phyloP scores from a whole-genome alignment of 164 flowering plant species.

The Amborella trichopoda region DNA sequence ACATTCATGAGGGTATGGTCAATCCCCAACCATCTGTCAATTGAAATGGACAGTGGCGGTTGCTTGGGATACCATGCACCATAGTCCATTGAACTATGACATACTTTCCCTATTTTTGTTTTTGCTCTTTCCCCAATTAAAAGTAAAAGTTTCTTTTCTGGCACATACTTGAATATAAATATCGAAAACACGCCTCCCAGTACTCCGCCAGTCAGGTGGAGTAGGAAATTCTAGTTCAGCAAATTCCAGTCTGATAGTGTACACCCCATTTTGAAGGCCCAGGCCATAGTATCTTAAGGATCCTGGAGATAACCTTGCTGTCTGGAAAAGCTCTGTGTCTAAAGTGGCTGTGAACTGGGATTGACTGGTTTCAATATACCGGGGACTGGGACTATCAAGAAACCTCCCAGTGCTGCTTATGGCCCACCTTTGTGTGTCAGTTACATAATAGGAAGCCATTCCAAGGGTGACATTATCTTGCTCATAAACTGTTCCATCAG shows the following conservation, averaged over 20 bases:
- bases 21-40: too few relatives aligned
- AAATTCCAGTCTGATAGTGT: slow-evolving; percentile 56
- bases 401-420: slow-evolving; percentile 64
- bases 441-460: slow-evolving; percentile 48
- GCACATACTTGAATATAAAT: slow-evolving; percentile 60
- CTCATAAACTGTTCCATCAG: slow-evolving; percentile 25
- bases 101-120: too few relatives aligned
- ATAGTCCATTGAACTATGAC: too few relatives aligned
- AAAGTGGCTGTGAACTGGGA: slow-evolving; percentile 33
- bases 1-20: too few relatives aligned
- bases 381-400: slow-evolving; percentile 18
- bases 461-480: slow-evolving; percentile 48
- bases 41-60: too few relatives aligned
- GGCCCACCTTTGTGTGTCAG: slow-evolving; percentile 42
- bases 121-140: too few relatives aligned
- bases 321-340: slow-evolving; percentile 56
- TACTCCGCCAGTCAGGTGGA: slow-evolving; percentile 38
- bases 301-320: slow-evolving; percentile 56
- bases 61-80: too few relatives aligned
- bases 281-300: slow-evolving; percentile 75
- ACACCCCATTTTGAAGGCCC: slow-evolving; percentile 76
- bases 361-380: slow-evolving; percentile 14
- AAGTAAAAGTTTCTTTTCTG: too few relatives aligned
- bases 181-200: slow-evolving; percentile 72
- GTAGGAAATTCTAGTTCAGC: slow-evolving; percentile 31